Percentiles rank a stretch among this genome's conserved stretches.
These are phyloP conservation scores for Hamamelis virginiana DNA, from an alignment of 164 flowering plant species.

Conservation along the genomic window DNA sequence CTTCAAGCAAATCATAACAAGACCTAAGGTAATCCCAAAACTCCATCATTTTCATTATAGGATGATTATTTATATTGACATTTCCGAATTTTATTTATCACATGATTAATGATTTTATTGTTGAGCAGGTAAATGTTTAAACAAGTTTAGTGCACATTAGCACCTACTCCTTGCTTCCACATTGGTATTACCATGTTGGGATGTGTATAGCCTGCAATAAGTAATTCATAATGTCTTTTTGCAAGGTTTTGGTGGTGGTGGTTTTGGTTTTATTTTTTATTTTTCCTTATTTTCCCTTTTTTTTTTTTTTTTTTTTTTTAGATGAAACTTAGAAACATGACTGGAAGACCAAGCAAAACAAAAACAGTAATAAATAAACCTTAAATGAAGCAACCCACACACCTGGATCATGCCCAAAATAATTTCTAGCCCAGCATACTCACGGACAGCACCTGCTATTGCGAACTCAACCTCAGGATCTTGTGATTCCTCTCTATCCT, in stretches of 20 bases:
- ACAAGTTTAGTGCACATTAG: too few relatives aligned
- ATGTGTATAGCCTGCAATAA: neutral
- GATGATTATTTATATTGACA: too few relatives aligned
- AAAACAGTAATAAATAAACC: neutral
- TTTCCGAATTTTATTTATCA: too few relatives aligned
- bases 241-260: too few relatives aligned
- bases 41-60: too few relatives aligned
- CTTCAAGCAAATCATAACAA: too few relatives aligned
- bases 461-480: constrained; percentile 99
- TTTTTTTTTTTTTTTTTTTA: too few relatives aligned
- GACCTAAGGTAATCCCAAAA: too few relatives aligned
- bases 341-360: neutral
- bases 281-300: too few relatives aligned
- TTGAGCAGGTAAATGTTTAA: too few relatives aligned
- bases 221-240: neutral
- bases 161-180: neutral
- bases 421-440: constrained; percentile 89
- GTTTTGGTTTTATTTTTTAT: too few relatives aligned
- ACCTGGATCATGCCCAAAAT: constrained; percentile 93
- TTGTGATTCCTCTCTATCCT: constrained; percentile 95
- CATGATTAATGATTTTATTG: too few relatives aligned
- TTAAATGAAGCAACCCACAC: constrained; percentile 13
- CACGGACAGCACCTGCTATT: constrained; percentile 93
- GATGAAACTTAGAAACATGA: neutral
- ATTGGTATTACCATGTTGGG: neutral